Conservation (phyloP, 371 early-diverging fungal genomes). For the Rhizopus microsporus region DNA sequence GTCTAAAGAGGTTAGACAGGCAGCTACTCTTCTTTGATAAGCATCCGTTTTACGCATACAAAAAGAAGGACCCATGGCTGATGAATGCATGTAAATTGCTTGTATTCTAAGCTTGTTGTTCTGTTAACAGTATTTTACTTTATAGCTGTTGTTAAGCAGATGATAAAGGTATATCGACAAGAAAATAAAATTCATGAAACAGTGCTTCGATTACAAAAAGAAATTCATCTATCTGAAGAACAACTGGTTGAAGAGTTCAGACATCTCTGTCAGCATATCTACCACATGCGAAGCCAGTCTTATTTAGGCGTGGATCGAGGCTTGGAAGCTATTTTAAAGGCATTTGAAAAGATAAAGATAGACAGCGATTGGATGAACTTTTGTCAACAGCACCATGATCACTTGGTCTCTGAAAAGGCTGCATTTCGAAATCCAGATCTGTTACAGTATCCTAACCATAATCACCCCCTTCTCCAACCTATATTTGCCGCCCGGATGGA, state of each 20-base stretch:
- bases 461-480: constrained; percentile 40
- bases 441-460: constrained; percentile 40
- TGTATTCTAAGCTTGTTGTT: not conserved
- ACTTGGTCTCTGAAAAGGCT: constrained; percentile 38
- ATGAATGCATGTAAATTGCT: constrained; percentile 38
- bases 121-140: not conserved
- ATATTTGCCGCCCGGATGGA: constrained; percentile 48
- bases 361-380: constrained; percentile 39
- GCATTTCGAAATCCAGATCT: constrained; percentile 40
- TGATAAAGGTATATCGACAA: constrained; percentile 43
- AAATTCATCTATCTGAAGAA: constrained; percentile 34
- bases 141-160: constrained; percentile 41
- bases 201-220: constrained; percentile 41
- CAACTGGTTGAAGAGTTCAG: constrained; percentile 36
- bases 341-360: constrained; percentile 18
- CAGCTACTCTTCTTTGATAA: constrained; percentile 43
- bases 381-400: constrained; percentile 22
- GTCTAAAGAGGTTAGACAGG: constrained; percentile 25
- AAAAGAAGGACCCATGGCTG: constrained; percentile 43
- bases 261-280: constrained; percentile 33
- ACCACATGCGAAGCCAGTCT: constrained; percentile 24
- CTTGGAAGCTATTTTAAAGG: constrained; percentile 18
- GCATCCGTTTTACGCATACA: constrained; percentile 35
- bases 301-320: constrained; percentile 29
- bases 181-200: constrained; percentile 51